Evolutionary conservation across 305 asterid species (phyloP), one percentile per base, ranked within the genome.

Genomic region (Fraxinus velutina): DNA sequence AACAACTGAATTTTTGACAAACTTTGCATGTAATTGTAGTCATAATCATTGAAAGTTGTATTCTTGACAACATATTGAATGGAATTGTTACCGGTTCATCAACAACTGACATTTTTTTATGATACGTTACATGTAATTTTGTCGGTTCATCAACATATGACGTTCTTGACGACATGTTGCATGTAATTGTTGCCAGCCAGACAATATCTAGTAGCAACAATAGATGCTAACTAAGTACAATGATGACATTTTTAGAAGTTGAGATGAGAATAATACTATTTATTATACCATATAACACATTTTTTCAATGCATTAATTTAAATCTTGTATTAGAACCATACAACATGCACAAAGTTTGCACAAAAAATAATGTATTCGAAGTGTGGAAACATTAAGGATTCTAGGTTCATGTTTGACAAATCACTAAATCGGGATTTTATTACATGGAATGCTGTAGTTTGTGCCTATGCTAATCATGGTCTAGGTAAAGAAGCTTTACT

Each of bases 391-490:
- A 75, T 92, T 93, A 87, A 87, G 22, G 98, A 92, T 77, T 90
- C 94, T 2, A 77, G 87, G 84, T 79, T 93, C 83, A 89, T 88
- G 85, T 93, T 93, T 34, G 92, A 91, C 21, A 92, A 90, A 80
- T 88, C 99, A 29, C 73, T 85, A 52, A 88, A 88, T 22, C 84
- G 90, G 10, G 97, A 93, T 86, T 88, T 83, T 68, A 97, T 95
- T 80, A 92, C 97, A 2, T 95, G 99, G 98, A 92, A 92, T 7
- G 94, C 97, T 7, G 85, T 95, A 89, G 87, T 89, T 17, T 92
- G 97, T 73, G 97, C 97, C 8, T 93, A 88, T 73, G 93, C 98
- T 15, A 90, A 95, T 73, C 99, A 93, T 57, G 97, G 98, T 36
- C 89, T 85, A 34, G 97, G 95, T 15, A 83, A 82, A n/a, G 92